phyloP scores from a whole-genome alignment of 2,329 filamentous ascomycete genomes.

The Plectosphaerella cucumerina region DNA sequence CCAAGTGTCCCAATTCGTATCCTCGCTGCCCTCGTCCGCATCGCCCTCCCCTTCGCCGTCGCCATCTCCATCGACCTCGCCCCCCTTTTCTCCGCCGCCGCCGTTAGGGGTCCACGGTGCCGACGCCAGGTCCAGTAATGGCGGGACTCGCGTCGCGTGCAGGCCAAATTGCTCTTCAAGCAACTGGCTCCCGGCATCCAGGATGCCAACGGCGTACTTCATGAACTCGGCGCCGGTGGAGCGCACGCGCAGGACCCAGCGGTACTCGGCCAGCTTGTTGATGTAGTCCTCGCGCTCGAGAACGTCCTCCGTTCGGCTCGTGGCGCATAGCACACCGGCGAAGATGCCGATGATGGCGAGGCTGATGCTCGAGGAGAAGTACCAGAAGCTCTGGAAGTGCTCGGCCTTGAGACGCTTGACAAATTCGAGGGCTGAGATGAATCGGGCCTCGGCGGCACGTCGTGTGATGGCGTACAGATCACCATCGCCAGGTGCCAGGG shows the following conservation, averaged over 20 bases:
- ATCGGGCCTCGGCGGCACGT: slow-evolving; percentile 21
- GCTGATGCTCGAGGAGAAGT: slow-evolving; percentile 25
- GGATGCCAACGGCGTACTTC: slow-evolving; percentile 8
- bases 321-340: slow-evolving; percentile 19
- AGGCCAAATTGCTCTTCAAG: slow-evolving; percentile 6
- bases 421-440: slow-evolving; percentile 27
- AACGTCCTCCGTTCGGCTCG: slow-evolving; percentile 5
- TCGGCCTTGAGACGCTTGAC: slow-evolving; percentile 29
- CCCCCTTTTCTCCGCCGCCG: no score
- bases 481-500: neutral
- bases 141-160: neutral
- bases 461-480: slow-evolving; percentile 9
- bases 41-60: no score
- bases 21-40: no score
- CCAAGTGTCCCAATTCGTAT: no score
- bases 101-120: no score
- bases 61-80: no score
- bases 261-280: slow-evolving; percentile 11
- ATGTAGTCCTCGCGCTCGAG: slow-evolving; percentile 5
- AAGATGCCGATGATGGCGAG: slow-evolving; percentile 27
- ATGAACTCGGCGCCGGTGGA: slow-evolving; percentile 10
- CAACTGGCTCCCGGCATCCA: slow-evolving; percentile 7
- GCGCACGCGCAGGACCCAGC: slow-evolving; percentile 12
- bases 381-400: slow-evolving; percentile 36
- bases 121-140: no score